Evolutionary conservation across 805 yeast genomes (phyloP).

Genomic region (Metschnikowia hibisci): DNA sequence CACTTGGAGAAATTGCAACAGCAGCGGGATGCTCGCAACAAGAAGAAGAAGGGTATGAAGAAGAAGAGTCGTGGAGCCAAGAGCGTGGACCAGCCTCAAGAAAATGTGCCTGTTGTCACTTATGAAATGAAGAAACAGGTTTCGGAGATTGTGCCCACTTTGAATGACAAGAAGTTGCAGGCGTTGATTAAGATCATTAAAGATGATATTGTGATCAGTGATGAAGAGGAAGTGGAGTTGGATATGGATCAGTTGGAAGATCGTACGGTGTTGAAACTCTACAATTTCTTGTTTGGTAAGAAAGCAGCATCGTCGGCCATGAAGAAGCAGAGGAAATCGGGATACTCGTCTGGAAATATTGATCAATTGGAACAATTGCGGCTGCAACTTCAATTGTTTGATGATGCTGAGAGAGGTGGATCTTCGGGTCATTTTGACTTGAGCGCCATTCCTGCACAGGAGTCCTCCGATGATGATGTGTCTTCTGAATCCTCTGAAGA

Average conservation of each 20-base stretch:
- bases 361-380: conserved; percentile 64
- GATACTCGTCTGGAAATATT: conserved; percentile 27
- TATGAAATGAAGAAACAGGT: conserved; percentile 96
- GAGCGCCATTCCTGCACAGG: conserved; percentile 34
- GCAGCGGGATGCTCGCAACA: conserved; percentile 54
- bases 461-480: conserved; percentile 51
- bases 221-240: conserved; percentile 88
- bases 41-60: conserved; percentile 34
- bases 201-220: conserved; percentile 53
- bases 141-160: conserved; percentile 74
- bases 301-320: conserved; percentile 41
- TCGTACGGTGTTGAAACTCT: conserved; percentile 73
- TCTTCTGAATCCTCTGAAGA: conserved; percentile 65
- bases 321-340: conserved; percentile 37
- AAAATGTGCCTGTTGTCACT: conserved; percentile 51
- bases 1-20: conserved; percentile 64
- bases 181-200: conserved; percentile 82
- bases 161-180: conserved; percentile 75
- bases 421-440: conserved; percentile 26
- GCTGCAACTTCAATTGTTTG: conserved; percentile 45
- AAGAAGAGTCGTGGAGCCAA: conserved; percentile 25
- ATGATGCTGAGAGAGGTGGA: conserved; percentile 28
- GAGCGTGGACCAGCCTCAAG: conserved; percentile 23
- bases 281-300: conserved; percentile 64
- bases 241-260: conserved; percentile 93